Evolutionary conservation across 2,329 filamentous ascomycete genomes (phyloP).

Genomic region (Emmonsiellopsis sp.): DNA sequence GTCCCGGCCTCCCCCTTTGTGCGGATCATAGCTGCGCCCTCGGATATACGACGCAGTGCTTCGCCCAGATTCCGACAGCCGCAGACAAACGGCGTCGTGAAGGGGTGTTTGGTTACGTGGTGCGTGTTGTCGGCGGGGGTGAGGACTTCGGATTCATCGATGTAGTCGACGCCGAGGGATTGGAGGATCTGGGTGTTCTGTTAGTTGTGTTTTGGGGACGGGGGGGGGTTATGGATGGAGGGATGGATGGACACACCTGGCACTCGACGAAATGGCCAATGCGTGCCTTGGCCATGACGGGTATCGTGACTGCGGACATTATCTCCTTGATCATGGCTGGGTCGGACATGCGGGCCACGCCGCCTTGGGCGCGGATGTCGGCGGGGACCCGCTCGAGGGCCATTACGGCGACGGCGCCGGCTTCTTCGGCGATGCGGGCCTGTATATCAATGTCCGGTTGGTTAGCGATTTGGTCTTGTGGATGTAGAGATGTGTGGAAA

Average conservation of each 20-base stretch:
- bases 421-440: constrained; percentile 94
- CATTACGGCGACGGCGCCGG: constrained; percentile 94
- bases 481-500: too few species aligned
- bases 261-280: constrained; percentile 98
- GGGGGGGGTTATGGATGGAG: neutral
- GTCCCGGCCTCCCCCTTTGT: constrained; percentile 98
- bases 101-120: constrained; percentile 84
- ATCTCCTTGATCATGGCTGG: constrained; percentile 92
- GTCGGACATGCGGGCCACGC: constrained; percentile 95
- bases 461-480: neutral
- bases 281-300: constrained; percentile 97
- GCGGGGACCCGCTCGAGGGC: constrained; percentile 94
- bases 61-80: constrained; percentile 92
- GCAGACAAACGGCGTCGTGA: constrained; percentile 85
- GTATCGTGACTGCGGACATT: constrained; percentile 88
- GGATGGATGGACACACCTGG: constrained; percentile 47
- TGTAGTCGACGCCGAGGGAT: constrained; percentile 90
- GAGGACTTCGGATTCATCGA: constrained; percentile 95
- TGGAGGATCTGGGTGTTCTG: constrained; percentile 64
- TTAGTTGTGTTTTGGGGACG: neutral
- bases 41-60: constrained; percentile 78
- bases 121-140: constrained; percentile 84
- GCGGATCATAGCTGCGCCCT: constrained; percentile 97
- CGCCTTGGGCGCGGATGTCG: constrained; percentile 85
- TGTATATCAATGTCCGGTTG: constrained; percentile 25